phyloP scores from a whole-genome alignment of 305 asterid species.

The Fraxinus xanthoxyloides region DNA sequence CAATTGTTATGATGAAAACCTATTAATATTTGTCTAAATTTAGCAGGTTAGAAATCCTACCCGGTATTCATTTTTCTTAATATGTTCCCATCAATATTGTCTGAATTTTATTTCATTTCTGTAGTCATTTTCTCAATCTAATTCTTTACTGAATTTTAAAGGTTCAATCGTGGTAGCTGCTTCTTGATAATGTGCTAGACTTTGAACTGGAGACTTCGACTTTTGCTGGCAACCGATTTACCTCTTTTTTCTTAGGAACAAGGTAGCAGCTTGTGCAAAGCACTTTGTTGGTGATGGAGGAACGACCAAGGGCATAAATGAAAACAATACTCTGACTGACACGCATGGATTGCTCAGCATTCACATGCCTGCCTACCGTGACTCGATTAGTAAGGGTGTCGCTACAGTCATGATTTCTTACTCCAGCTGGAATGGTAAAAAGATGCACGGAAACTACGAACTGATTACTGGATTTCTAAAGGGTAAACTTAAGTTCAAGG shows the following conservation, averaged over 20 bases:
- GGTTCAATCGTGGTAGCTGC: neutral
- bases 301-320: constrained; percentile 68
- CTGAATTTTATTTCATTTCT: constrained; percentile 1
- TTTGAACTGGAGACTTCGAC: neutral
- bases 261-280: constrained; percentile 89
- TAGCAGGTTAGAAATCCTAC: neutral
- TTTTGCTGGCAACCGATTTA: neutral
- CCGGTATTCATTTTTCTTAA: neutral
- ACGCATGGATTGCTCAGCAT: constrained; percentile 68
- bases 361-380: constrained; percentile 84
- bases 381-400: constrained; percentile 70
- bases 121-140: neutral
- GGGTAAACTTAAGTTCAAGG: constrained; percentile 78
- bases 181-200: constrained; percentile 2
- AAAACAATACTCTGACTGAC: constrained; percentile 55
- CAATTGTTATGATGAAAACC: neutral
- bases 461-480: constrained; percentile 72
- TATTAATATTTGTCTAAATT: neutral
- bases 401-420: constrained; percentile 78
- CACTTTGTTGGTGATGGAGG: constrained; percentile 96
- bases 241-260: constrained; percentile 44
- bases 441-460: constrained; percentile 74
- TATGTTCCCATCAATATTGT: neutral
- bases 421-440: constrained; percentile 80
- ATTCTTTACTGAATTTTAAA: constrained; percentile 8